These are phyloP conservation scores for Malassezia brasiliensis DNA, from an alignment of 1,284 basidiomycete species.

Conservation along the genomic window DNA sequence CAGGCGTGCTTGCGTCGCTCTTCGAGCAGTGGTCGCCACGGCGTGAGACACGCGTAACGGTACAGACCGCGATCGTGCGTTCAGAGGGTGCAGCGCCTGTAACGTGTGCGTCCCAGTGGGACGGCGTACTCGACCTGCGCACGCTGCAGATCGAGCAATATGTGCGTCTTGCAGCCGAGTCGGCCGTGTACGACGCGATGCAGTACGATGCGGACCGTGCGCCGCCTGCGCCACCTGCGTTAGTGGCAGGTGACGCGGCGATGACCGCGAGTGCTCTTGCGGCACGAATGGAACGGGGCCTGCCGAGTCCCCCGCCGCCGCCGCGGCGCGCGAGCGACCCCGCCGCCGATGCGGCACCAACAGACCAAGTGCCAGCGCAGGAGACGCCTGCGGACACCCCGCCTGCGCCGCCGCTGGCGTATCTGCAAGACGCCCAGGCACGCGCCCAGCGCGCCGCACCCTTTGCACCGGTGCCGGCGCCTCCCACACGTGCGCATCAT, in stretches of 20 bases:
- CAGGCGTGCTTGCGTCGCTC: neutral
- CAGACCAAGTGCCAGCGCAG: too few relatives aligned
- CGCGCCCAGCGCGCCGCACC: neutral
- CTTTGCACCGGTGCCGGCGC: neutral
- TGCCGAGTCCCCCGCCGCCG: neutral
- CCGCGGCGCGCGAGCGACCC: too few relatives aligned
- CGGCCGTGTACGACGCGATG: neutral
- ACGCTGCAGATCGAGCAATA: conserved; percentile 1
- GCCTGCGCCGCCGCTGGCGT: neutral
- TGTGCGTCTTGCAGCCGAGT: neutral
- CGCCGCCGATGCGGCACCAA: too few relatives aligned
- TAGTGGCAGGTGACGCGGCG: neutral
- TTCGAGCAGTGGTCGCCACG: conserved; percentile 1
- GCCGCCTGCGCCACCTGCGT: neutral
- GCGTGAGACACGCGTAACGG: conserved; percentile 2
- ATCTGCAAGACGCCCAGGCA: neutral
- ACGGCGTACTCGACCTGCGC: conserved; percentile 1
- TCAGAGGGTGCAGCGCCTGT: neutral
- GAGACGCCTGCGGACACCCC: too few relatives aligned
- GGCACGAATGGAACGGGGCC: too few relatives aligned
- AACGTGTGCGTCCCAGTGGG: conserved; percentile 7
- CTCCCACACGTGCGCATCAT: neutral
- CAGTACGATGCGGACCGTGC: neutral
- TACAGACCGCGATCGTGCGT: conserved; percentile 1
- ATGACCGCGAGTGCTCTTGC: neutral